Conservation (phyloP, 1,139 yeast species). For the Blastobotrys raffinosifermentans region DNA sequence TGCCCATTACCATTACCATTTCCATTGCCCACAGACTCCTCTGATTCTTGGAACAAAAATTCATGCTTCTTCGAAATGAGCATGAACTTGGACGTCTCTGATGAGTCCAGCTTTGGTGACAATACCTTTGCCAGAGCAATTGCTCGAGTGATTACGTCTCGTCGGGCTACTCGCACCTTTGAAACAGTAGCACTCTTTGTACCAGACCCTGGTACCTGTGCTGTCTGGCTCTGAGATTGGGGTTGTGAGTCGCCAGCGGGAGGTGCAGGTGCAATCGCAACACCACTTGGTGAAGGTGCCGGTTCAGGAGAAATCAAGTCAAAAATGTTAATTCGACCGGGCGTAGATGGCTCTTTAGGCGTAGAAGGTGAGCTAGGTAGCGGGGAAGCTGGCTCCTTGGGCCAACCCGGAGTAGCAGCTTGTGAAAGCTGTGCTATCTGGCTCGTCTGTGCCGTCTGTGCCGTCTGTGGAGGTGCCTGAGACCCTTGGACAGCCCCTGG, state of each 20-base stretch:
- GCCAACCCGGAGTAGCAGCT: not conserved
- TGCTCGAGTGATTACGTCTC: slow-evolving; percentile 35
- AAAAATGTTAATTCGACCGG: not conserved
- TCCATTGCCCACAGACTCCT: too few species aligned
- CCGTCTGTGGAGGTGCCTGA: not conserved
- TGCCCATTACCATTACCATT: too few species aligned
- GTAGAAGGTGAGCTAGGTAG: not conserved
- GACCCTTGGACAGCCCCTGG: slow-evolving; percentile 2
- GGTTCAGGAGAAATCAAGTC: not conserved
- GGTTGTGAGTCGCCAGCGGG: not conserved
- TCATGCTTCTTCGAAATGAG: too few species aligned
- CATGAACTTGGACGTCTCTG: too few species aligned
- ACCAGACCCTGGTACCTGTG: too few species aligned
- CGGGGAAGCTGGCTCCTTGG: not conserved
- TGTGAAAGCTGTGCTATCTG: slow-evolving; percentile 1
- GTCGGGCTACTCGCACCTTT: slow-evolving; percentile 29
- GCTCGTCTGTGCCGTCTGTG: slow-evolving; percentile 7
- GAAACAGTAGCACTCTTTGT: not conserved
- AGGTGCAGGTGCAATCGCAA: not conserved
- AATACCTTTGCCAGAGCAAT: slow-evolving; percentile 30
- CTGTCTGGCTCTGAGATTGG: too few species aligned
- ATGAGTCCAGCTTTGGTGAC: slow-evolving; percentile 15
- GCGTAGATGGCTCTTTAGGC: not conserved
- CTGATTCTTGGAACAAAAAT: too few species aligned
- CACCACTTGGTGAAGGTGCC: too few species aligned